A percentile compares a stretch with the other conserved stretches of the same genome.
phyloP scores from a whole-genome alignment of 352 stramenopile genomes.

The Phytophthora ohioensis region DNA sequence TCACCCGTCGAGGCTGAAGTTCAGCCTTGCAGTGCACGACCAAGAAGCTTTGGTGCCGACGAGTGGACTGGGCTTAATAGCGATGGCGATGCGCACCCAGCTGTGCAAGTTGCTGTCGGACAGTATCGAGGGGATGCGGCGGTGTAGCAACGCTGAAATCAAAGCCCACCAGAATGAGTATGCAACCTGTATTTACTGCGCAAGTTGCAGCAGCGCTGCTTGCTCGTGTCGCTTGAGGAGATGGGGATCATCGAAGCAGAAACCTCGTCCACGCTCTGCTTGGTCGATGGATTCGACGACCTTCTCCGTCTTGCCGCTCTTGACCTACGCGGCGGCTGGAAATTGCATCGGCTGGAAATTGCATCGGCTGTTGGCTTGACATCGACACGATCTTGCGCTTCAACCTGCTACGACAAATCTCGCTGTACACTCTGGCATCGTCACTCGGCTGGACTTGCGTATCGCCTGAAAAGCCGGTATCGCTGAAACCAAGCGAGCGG shows the following conservation, averaged over 20 bases:
- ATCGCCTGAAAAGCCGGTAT: slow-evolving; percentile 21
- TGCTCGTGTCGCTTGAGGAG: slow-evolving; percentile 22
- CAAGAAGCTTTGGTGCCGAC: slow-evolving; percentile 13
- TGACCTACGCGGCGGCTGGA: slow-evolving; percentile 1
- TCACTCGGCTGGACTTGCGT: slow-evolving; percentile 28
- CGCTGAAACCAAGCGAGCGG: slow-evolving; percentile 22
- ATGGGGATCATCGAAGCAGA: slow-evolving; percentile 26
- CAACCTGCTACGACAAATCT: slow-evolving; percentile 41
- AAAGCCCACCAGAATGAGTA: slow-evolving; percentile 36
- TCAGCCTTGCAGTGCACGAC: slow-evolving; percentile 6
- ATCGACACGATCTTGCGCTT: slow-evolving; percentile 36
- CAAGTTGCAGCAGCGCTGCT: slow-evolving; percentile 12
- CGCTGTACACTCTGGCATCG: slow-evolving; percentile 14
- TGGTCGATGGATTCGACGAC: slow-evolving; percentile 19
- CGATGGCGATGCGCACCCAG: slow-evolving; percentile 6
- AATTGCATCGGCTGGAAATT: slow-evolving; percentile 5
- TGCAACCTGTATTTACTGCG: slow-evolving; percentile 18
- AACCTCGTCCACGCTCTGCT: slow-evolving; percentile 8
- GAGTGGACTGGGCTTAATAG: slow-evolving; percentile 10
- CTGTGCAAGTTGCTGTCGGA: slow-evolving; percentile 1
- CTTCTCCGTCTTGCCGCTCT: slow-evolving; percentile 3
- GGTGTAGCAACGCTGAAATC: slow-evolving; percentile 28
- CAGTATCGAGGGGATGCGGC: slow-evolving; percentile 24
- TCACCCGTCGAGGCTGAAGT: slow-evolving; percentile 6
- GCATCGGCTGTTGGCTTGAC: not conserved